Conservation (phyloP, 2,329 filamentous ascomycete species). For the Alternaria arborescens region DNA sequence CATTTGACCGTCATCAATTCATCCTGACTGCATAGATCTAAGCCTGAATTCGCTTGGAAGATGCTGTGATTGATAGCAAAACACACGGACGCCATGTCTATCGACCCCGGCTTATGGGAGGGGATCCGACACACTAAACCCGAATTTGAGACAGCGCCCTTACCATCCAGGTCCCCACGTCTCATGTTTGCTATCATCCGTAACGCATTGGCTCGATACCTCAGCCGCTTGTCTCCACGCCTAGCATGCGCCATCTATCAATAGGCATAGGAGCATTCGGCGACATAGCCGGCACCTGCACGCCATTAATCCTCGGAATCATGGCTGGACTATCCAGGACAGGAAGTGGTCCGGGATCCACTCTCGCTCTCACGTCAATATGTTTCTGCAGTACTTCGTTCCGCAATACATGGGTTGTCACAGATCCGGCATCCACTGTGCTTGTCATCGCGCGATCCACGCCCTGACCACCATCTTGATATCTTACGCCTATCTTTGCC, state of each 20-base stretch:
- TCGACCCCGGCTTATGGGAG: slow-evolving; percentile 47
- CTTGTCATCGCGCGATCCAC: slow-evolving; percentile 49
- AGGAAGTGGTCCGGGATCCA: slow-evolving; percentile 46
- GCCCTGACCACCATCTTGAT: slow-evolving; percentile 39
- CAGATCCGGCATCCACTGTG: slow-evolving; percentile 49
- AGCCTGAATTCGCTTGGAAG: slow-evolving; percentile 33
- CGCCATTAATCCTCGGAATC: slow-evolving; percentile 47
- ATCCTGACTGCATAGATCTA: slow-evolving; percentile 33
- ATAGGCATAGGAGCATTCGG: slow-evolving; percentile 51
- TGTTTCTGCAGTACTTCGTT: slow-evolving; percentile 52
- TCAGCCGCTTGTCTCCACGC: slow-evolving; percentile 43
- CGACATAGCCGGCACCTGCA: slow-evolving; percentile 44
- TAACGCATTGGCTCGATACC: slow-evolving; percentile 46
- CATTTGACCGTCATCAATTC: slow-evolving; percentile 31
- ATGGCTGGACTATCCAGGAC: slow-evolving; percentile 47
- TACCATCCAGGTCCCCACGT: slow-evolving; percentile 44
- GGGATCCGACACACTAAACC: slow-evolving; percentile 49
- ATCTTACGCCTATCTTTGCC: slow-evolving; percentile 35
- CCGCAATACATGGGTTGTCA: slow-evolving; percentile 50
- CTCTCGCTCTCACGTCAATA: slow-evolving; percentile 52
- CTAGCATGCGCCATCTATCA: slow-evolving; percentile 49
- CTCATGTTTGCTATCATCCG: slow-evolving; percentile 51
- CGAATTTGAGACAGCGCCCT: slow-evolving; percentile 51
- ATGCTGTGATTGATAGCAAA: slow-evolving; percentile 48
- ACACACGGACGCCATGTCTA: slow-evolving; percentile 40